phyloP scores from a whole-genome alignment of 129 eudicot species.

The Scalesia atractyloides region DNA sequence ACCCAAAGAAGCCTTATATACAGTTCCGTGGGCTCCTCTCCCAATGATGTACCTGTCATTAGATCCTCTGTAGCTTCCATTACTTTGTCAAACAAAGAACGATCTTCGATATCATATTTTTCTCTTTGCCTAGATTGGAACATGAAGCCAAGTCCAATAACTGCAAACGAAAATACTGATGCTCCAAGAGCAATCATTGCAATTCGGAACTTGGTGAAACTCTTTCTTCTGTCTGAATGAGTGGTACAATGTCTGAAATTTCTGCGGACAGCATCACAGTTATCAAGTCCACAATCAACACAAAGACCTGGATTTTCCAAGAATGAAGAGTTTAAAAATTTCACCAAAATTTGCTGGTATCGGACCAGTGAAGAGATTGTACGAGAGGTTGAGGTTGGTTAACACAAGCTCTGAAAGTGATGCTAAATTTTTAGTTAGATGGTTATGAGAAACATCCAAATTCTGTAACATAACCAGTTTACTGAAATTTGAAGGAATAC shows the following conservation, averaged over 20 bases:
- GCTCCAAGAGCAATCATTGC: slow-evolving; percentile 56
- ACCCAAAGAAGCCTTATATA: slow-evolving; percentile 65
- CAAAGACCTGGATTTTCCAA: slow-evolving; percentile 64
- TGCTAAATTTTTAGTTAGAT: slow-evolving; percentile 59
- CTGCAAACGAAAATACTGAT: slow-evolving; percentile 34
- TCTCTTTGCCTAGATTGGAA: slow-evolving; percentile 28
- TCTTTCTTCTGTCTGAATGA: slow-evolving; percentile 31
- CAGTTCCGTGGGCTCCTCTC: slow-evolving; percentile 87
- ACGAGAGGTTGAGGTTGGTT: slow-evolving; percentile 53
- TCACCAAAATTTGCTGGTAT: slow-evolving; percentile 52
- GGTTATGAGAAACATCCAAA: slow-evolving; percentile 62
- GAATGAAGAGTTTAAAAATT: slow-evolving; percentile 56
- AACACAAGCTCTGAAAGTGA: slow-evolving; percentile 62
- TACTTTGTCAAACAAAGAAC: slow-evolving; percentile 45
- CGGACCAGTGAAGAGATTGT: slow-evolving; percentile 60
- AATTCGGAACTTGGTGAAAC: slow-evolving; percentile 43
- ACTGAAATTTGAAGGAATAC: slow-evolving; percentile 48
- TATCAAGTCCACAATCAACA: slow-evolving; percentile 43
- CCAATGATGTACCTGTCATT: slow-evolving; percentile 67
- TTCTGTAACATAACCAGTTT: slow-evolving; percentile 48
- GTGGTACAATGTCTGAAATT: slow-evolving; percentile 43
- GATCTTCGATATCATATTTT: slow-evolving; percentile 38
- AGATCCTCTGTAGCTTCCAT: slow-evolving; percentile 75
- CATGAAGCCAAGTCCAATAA: slow-evolving; percentile 39
- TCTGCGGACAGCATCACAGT: slow-evolving; percentile 45